Evolutionary conservation across 805 yeast species (phyloP), one percentile per base, ranked within the genome.

Genomic region (Hanseniaspora pseudoguilliermondii): DNA sequence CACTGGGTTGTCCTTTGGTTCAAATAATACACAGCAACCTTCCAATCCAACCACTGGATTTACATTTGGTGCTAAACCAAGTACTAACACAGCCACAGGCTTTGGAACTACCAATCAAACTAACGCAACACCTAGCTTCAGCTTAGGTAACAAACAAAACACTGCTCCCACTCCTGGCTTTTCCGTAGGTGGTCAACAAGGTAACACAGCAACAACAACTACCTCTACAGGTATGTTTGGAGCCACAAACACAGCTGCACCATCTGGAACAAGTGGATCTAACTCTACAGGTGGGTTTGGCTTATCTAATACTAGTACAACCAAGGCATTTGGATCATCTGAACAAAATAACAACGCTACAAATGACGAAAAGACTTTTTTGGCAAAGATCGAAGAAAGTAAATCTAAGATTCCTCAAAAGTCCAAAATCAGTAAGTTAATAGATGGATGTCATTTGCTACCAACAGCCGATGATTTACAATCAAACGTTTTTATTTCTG

Each of bases 321-420:
- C 55, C 38, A 38, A 43, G 29, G 16, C 44, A 36, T 27, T 25
- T 8, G 27, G 36, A n/a, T 39, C 27, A 25, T 27, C 18, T 21
- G 29, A 29, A 41, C 36, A 23, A 42, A n/a, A 35, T 21, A 20
- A 27, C 13, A 27, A 20, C 16, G n/a, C 3, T 44, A 38, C 47
- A 10, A 44, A 49, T 16, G 23, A 32, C 16, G 39, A 39, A 5
- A 64, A 62, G 38, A 63, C 62, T 18, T 61, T 72, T 49, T 72
- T 89, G 60, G 80, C 80, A 59, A 96, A 88, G 64, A 75, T 89
- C 54, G 67, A 88, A 53, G 95, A 86, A 64, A 77, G 90, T 0
- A 83, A 95, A 0, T 76, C 78, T 59, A 84, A 84, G 63, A 73
- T 90, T 57, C 96, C 96, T 7, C 41, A 53, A 32, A 53, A 53